Evolutionary conservation across 1,284 basidiomycete genomes (phyloP).

Genomic region (Hypsizygus ulmarius): DNA sequence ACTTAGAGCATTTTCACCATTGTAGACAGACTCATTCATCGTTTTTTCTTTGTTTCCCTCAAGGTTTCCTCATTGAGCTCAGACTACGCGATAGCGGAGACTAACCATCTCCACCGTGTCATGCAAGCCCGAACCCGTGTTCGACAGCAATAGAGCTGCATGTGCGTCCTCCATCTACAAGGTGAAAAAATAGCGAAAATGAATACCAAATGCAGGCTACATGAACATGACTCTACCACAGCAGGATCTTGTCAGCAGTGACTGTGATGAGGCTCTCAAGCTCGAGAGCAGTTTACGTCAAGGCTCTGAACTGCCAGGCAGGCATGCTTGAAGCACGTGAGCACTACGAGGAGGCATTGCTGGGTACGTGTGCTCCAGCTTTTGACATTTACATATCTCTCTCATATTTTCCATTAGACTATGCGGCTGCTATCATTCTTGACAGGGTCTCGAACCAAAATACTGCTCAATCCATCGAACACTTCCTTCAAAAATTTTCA

Average conservation of each 20-base stretch:
- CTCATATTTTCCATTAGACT: constrained; percentile 59
- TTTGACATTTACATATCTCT: neutral
- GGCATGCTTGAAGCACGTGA: constrained; percentile 82
- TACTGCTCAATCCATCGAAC: constrained; percentile 84
- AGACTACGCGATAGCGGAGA: too few species aligned
- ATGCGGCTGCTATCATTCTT: constrained; percentile 92
- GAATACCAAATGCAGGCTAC: constrained; percentile 58
- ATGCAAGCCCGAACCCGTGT: constrained; percentile 88
- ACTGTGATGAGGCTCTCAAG: constrained; percentile 88
- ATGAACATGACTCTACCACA: constrained; percentile 87
- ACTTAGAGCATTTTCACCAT: too few species aligned
- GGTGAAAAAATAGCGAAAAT: neutral
- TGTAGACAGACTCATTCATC: too few species aligned
- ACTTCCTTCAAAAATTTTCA: constrained; percentile 86
- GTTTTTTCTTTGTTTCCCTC: too few species aligned
- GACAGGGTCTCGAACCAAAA: constrained; percentile 88
- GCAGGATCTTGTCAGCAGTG: constrained; percentile 82
- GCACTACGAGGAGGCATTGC: constrained; percentile 72
- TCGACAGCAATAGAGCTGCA: constrained; percentile 96
- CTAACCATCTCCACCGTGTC: constrained; percentile 56
- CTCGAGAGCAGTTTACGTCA: constrained; percentile 89
- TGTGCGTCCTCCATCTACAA: constrained; percentile 53
- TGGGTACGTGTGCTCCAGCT: constrained; percentile 53
- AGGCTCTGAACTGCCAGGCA: constrained; percentile 93
- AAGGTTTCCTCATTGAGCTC: too few species aligned